Percentiles rank a stretch among this genome's conserved stretches.
Evolutionary conservation across 257 asterid species (phyloP).

Genomic region (Solanum virginianum): DNA sequence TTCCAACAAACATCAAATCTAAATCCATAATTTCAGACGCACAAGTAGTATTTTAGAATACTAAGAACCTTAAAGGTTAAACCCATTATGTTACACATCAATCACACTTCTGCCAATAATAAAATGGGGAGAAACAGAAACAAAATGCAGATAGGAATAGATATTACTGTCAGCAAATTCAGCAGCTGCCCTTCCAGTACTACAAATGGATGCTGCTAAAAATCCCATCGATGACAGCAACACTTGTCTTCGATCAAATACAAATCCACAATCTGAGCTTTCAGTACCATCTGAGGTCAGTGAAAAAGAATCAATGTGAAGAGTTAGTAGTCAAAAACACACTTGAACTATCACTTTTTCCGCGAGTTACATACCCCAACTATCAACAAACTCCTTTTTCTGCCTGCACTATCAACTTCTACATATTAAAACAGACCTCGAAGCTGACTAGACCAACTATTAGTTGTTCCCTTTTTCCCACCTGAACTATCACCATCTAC

Average conservation of each 20-base stretch:
- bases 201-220: slow-evolving; percentile 19
- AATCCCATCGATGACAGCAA: slow-evolving; percentile 48
- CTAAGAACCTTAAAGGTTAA: neutral
- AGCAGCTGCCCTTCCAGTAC: slow-evolving; percentile 37
- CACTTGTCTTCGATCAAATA: slow-evolving; percentile 47
- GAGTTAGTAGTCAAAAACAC: neutral
- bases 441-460: no score
- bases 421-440: neutral
- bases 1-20: neutral
- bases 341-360: no score
- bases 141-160: neutral
- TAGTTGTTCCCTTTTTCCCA: neutral
- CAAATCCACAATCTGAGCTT: slow-evolving; percentile 15
- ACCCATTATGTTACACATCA: neutral
- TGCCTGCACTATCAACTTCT: neutral
- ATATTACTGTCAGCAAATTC: slow-evolving; percentile 76
- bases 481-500: neutral
- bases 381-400: neutral
- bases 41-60: neutral
- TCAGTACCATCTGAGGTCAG: slow-evolving; percentile 28
- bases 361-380: neutral
- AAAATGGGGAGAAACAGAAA: neutral
- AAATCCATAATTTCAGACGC: neutral
- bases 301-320: neutral
- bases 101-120: neutral